Evolutionary conservation across 495 filamentous ascomycete genomes (phyloP).

Genomic region (Amniculicola lignicola): DNA sequence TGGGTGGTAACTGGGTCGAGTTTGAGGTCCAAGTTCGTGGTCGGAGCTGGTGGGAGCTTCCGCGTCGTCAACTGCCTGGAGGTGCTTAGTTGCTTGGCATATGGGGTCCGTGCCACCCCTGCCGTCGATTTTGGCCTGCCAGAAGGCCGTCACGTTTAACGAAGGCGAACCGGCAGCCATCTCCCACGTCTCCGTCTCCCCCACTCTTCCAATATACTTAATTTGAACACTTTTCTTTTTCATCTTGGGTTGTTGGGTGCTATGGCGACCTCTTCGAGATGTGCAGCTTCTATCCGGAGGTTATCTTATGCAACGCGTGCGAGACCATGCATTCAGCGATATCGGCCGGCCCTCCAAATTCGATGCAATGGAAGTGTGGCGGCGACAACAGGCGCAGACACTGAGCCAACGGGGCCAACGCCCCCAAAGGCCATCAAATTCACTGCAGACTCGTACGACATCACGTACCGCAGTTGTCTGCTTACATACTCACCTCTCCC

Average conservation of each 20-base stretch:
- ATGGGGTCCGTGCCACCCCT: conserved; percentile 23
- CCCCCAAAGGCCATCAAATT: conserved; percentile 59
- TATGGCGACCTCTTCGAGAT: conserved; percentile 32
- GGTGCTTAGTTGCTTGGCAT: conserved; percentile 4
- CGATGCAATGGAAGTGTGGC: conserved; percentile 36
- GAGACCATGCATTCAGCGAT: conserved; percentile 1
- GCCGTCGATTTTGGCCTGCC: neutral
- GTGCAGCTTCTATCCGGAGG: conserved; percentile 28
- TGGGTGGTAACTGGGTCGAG: conserved; percentile 4
- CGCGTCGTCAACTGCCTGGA: conserved; percentile 32
- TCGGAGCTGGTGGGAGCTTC: conserved; percentile 36
- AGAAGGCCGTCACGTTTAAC: neutral
- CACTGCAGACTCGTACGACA: conserved; percentile 67
- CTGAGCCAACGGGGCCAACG: conserved; percentile 36
- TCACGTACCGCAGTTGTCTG: neutral
- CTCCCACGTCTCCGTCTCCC: neutral
- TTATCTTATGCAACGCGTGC: conserved; percentile 5
- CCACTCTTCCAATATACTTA: conserved; percentile 1
- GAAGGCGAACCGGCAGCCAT: neutral
- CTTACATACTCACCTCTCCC: conserved; percentile 1
- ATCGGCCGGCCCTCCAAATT: conserved; percentile 20
- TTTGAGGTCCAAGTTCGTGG: neutral
- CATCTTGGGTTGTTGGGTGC: neutral
- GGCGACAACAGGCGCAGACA: conserved; percentile 43
- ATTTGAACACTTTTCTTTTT: neutral